Percentiles rank a stretch among this genome's conserved stretches.
These are phyloP conservation scores for Daldinia caldariorum DNA, from an alignment of 495 filamentous ascomycete genomes.

Conservation along the genomic window DNA sequence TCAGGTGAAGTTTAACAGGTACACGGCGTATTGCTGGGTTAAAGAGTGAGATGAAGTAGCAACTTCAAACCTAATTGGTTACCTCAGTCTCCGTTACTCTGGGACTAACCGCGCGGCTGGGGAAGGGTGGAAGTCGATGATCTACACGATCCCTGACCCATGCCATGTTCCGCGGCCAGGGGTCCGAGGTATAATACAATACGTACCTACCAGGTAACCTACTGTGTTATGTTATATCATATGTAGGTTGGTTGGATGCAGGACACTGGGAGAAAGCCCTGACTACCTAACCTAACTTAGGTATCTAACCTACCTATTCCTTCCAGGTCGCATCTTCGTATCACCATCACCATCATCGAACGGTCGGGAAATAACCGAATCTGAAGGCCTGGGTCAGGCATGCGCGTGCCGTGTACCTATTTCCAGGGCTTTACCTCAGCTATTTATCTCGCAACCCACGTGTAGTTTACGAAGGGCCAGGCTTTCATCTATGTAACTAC, in stretches of 20 bases:
- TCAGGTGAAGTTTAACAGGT: background rate
- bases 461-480: background rate
- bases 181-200: background rate
- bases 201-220: too few species aligned
- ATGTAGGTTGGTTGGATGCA: background rate
- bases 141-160: slow-evolving; percentile 8
- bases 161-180: background rate
- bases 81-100: slow-evolving; percentile 1
- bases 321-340: background rate
- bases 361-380: background rate
- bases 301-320: background rate
- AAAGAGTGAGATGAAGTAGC: background rate
- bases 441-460: background rate
- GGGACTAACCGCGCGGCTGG: slow-evolving; percentile 10
- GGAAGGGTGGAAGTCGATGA: slow-evolving; percentile 3
- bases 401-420: too few species aligned
- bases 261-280: background rate
- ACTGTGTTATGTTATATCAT: too few species aligned
- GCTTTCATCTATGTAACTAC: background rate
- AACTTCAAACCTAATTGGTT: slow-evolving; percentile 2
- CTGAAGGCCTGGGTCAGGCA: background rate
- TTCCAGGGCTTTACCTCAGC: too few species aligned
- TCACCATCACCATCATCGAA: background rate
- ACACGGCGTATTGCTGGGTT: background rate
- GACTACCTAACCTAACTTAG: too few species aligned